Percentiles rank a stretch among this genome's conserved stretches.
These are phyloP conservation scores for Alisma plantagoaquatica DNA, from an alignment of 106 monocot genomes.

Conservation along the genomic window DNA sequence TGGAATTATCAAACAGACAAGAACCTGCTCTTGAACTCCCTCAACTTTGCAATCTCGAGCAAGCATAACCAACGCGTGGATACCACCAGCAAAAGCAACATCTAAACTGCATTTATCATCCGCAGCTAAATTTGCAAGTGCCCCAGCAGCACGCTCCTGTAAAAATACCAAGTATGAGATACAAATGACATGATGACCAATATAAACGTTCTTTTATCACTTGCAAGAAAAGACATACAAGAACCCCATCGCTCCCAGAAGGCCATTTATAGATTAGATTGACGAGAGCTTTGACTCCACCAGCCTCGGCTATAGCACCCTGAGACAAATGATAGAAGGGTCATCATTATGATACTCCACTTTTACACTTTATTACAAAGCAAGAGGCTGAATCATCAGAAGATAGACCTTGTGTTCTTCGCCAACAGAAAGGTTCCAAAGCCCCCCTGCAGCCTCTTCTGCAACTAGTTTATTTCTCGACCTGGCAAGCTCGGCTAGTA, in stretches of 20 bases:
- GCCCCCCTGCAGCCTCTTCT: conserved; percentile 98
- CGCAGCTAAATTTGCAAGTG: conserved; percentile 94
- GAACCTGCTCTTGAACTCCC: conserved; percentile 98
- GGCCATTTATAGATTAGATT: conserved; percentile 95
- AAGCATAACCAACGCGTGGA: conserved; percentile 88
- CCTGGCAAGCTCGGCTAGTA: conserved; percentile 69
- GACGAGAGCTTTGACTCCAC: conserved; percentile 91
- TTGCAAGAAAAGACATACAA: too few relatives aligned
- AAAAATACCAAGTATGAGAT: too few relatives aligned
- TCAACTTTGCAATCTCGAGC: conserved; percentile 87
- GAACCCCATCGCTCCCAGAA: conserved; percentile 79
- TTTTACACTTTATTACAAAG: too few relatives aligned
- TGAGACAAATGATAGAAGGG: too few relatives aligned
- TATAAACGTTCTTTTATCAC: too few relatives aligned
- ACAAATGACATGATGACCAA: too few relatives aligned
- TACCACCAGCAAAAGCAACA: conserved; percentile 81
- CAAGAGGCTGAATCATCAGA: too few relatives aligned
- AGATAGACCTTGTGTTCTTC: conserved; percentile 90
- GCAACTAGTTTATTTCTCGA: conserved; percentile 92
- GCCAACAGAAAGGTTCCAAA: conserved; percentile 99
- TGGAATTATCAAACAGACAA: not conserved
- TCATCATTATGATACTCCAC: too few relatives aligned
- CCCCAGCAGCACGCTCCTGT: conserved; percentile 97
- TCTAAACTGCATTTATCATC: conserved; percentile 98
- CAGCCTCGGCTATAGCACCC: conserved; percentile 83